A percentile compares a stretch with the other conserved stretches of the same genome.
These are phyloP conservation scores for Saccharomyces hybrid DNA, from an alignment of 1,139 yeast genomes.

Conservation along the genomic window DNA sequence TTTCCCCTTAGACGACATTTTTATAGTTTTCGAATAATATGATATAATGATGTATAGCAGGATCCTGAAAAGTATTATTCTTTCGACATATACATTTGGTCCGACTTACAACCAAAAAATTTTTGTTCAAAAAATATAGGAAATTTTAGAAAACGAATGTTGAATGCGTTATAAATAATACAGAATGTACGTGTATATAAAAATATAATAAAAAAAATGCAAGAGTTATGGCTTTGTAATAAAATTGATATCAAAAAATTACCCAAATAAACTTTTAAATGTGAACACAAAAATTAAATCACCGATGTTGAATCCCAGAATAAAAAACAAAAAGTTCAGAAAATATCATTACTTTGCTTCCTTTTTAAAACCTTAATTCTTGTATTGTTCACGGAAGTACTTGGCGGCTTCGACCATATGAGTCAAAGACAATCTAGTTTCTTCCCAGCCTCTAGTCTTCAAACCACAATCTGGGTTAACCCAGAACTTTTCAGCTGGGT, in stretches of 20 bases:
- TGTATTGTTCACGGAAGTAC: constrained; percentile 70
- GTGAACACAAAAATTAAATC: constrained; percentile 8
- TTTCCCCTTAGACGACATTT: neutral
- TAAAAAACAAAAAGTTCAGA: constrained; percentile 4
- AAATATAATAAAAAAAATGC: constrained; percentile 9
- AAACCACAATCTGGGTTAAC: constrained; percentile 99
- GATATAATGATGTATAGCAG: neutral
- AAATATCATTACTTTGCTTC: constrained; percentile 3
- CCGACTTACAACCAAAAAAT: too few species aligned
- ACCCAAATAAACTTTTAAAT: constrained; percentile 3
- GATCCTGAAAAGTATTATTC: neutral
- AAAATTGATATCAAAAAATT: neutral
- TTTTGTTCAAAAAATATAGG: neutral
- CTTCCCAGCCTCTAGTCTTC: constrained; percentile 96
- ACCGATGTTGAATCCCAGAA: constrained; percentile 26
- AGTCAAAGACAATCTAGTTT: constrained; percentile 79
- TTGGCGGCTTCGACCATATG: constrained; percentile 99
- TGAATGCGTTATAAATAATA: constrained; percentile 30
- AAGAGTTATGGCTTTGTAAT: constrained; percentile 1
- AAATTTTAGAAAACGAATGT: constrained; percentile 26
- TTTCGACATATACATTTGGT: too few species aligned
- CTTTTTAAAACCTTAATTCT: constrained; percentile 18
- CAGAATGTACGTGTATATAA: constrained; percentile 11
- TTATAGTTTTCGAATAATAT: neutral
- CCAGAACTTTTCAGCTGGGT: constrained; percentile 98